Base-by-base conservation (phyloP, 768 basidiomycete species). In the Suillus luteus region DNA sequence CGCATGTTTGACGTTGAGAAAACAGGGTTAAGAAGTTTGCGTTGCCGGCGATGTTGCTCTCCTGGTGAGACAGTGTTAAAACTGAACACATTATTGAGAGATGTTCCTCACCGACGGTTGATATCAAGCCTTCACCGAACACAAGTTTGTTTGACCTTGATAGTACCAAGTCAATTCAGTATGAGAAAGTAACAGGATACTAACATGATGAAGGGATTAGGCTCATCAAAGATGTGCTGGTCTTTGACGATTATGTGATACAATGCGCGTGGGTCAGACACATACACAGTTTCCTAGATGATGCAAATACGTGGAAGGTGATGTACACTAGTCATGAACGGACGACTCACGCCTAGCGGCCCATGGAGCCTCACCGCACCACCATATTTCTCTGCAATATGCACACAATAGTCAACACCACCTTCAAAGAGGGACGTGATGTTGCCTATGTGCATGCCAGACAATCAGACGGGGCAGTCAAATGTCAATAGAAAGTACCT, bases 171-270 rank as follows among this genome's bases (percentile, higher is more conserved):
- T 52, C 31, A n/a, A 27, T 19, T 19, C 27, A 37, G 27, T 57
- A 58, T 41, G n/a, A 58, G 24, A 41, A 41, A 55, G 24, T 6
- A 31, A 27, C 15, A 19, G 40, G 2, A 22, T 9, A 70, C 79
- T 55, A 62, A 85, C 85, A 79, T 79, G 19, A 81, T 72, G 65
- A 83, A 82, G 0, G 77, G 75, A 0, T 74, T 63, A 0, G 81
- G 79, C 62, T 83, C 83, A 62, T 86, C 84, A 61, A 79, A 85
- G 6, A 79, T 74, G 46, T 81, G 76, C 65, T 81, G 81, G 41
- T 85, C 84, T 66, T 82, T 84, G 7, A 80, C 59, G 15, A 83
- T 66, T 41, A 85, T 82, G 38, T 75, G 78, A 41, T 83, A 80
- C n/a, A 85, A 67, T 3, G 85, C 84, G 9, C 69, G 72, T 3